Evolutionary conservation across 768 basidiomycete genomes (phyloP).

Genomic region (Leccinum pellstonianum): DNA sequence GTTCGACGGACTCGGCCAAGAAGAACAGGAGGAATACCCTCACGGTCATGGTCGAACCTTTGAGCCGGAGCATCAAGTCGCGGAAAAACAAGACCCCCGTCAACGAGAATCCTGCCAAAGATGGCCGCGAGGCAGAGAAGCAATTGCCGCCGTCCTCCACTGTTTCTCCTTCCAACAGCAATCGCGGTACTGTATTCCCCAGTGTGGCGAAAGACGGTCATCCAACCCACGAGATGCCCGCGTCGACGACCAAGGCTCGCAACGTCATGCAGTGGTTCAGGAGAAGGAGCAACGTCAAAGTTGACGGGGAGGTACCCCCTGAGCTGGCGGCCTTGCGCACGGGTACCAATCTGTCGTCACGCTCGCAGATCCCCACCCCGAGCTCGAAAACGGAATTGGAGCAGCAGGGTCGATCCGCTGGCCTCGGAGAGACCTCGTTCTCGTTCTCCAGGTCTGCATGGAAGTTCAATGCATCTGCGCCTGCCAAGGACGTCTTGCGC

Average conservation of each 20-base stretch:
- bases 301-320: conserved; percentile 25
- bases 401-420: conserved; percentile 22
- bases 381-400: conserved; percentile 25
- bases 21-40: conserved; percentile 78
- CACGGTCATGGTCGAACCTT: conserved; percentile 82
- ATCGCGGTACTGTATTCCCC: conserved; percentile 26
- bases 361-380: conserved; percentile 32
- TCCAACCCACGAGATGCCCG: conserved; percentile 46
- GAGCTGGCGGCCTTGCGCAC: conserved; percentile 13
- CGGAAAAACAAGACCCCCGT: conserved; percentile 36
- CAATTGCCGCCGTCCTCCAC: conserved; percentile 32
- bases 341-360: conserved; percentile 27
- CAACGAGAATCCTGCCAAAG: conserved; percentile 42
- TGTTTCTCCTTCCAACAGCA: conserved; percentile 29
- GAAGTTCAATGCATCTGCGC: conserved; percentile 33
- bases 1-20: conserved; percentile 41
- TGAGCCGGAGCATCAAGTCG: conserved; percentile 48
- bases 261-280: conserved; percentile 99
- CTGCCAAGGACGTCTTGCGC: conserved; percentile 55
- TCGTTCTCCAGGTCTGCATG: conserved; percentile 40
- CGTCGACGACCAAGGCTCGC: conserved; percentile 83
- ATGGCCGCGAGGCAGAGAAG: conserved; percentile 39
- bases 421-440: conserved; percentile 28
- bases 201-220: conserved; percentile 28
- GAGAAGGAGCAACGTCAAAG: conserved; percentile 55